Conservation (phyloP, 352 stramenopile species). For the Phytophthora sojae region DNA sequence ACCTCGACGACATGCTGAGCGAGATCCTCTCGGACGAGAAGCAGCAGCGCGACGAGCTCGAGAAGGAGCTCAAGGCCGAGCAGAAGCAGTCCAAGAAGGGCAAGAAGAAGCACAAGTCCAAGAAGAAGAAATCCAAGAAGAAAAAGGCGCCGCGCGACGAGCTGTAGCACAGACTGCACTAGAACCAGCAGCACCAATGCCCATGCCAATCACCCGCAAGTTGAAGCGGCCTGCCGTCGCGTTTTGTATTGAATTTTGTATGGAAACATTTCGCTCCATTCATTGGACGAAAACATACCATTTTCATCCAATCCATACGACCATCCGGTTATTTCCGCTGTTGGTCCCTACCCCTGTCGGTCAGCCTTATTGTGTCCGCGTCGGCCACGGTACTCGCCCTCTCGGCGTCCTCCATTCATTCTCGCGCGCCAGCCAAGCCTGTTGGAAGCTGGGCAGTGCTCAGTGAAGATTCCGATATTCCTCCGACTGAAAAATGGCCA, state of each 20-base stretch:
- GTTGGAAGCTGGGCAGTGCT: slow-evolving; percentile 18
- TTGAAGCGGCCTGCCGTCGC: slow-evolving; percentile 4
- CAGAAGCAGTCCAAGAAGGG: slow-evolving; percentile 48
- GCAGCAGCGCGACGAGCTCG: slow-evolving; percentile 57
- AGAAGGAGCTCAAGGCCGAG: slow-evolving; percentile 55
- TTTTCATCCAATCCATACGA: slow-evolving; percentile 22
- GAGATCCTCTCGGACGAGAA: slow-evolving; percentile 82
- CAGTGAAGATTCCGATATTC: slow-evolving; percentile 71
- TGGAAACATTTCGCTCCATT: no score
- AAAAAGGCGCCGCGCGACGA: slow-evolving; percentile 64
- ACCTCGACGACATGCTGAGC: slow-evolving; percentile 69
- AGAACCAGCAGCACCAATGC: slow-evolving; percentile 2
- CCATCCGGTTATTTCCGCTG: slow-evolving; percentile 3
- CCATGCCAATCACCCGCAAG: neutral
- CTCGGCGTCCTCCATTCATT: slow-evolving; percentile 56
- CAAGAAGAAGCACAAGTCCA: slow-evolving; percentile 57
- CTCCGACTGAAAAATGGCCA: slow-evolving; percentile 88
- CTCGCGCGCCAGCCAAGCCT: slow-evolving; percentile 24
- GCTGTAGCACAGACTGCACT: slow-evolving; percentile 37
- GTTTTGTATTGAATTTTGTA: neutral
- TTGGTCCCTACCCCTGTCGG: neutral
- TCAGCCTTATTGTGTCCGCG: slow-evolving; percentile 40
- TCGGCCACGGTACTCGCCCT: slow-evolving; percentile 30
- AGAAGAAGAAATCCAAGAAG: slow-evolving; percentile 71
- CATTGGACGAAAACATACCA: neutral